Evolutionary conservation across 208 protist genomes (phyloP).

Genomic region (Trypanosoma avium): DNA sequence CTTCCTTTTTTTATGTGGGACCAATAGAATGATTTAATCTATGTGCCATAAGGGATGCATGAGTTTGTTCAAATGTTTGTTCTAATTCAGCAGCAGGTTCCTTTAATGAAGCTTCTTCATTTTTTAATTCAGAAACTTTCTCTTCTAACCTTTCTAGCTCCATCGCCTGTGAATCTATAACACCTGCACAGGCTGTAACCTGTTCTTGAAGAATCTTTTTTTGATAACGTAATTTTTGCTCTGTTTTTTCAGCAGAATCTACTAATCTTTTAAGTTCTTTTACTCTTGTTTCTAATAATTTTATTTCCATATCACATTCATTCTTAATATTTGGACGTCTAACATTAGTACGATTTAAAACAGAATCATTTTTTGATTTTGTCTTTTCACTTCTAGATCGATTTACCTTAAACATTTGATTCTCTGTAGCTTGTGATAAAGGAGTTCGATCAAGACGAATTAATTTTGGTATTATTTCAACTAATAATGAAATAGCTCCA

Average conservation of each 20-base stretch:
- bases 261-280: slow-evolving; percentile 65
- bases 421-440: slow-evolving; percentile 66
- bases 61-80: slow-evolving; percentile 74
- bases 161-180: slow-evolving; percentile 61
- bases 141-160: slow-evolving; percentile 47
- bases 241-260: slow-evolving; percentile 39
- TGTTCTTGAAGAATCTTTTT: slow-evolving; percentile 56
- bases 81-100: slow-evolving; percentile 49
- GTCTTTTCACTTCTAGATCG: slow-evolving; percentile 21
- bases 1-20: slow-evolving; percentile 7
- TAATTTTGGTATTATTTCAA: slow-evolving; percentile 45
- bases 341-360: neutral
- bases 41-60: slow-evolving; percentile 63
- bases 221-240: slow-evolving; percentile 42
- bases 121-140: slow-evolving; percentile 45
- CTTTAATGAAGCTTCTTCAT: slow-evolving; percentile 38
- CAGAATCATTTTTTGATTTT: slow-evolving; percentile 1
- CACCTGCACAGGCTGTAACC: slow-evolving; percentile 44
- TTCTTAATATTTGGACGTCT: neutral
- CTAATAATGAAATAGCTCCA: slow-evolving; percentile 23
- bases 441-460: slow-evolving; percentile 54
- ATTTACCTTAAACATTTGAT: slow-evolving; percentile 44
- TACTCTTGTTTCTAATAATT: slow-evolving; percentile 55
- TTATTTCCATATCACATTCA: slow-evolving; percentile 37
- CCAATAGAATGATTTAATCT: slow-evolving; percentile 23